Percentiles rank a stretch among this genome's conserved stretches.
These are phyloP conservation scores for Aureobasidium uvarum DNA, from an alignment of 2,329 filamentous ascomycete genomes.

Conservation along the genomic window DNA sequence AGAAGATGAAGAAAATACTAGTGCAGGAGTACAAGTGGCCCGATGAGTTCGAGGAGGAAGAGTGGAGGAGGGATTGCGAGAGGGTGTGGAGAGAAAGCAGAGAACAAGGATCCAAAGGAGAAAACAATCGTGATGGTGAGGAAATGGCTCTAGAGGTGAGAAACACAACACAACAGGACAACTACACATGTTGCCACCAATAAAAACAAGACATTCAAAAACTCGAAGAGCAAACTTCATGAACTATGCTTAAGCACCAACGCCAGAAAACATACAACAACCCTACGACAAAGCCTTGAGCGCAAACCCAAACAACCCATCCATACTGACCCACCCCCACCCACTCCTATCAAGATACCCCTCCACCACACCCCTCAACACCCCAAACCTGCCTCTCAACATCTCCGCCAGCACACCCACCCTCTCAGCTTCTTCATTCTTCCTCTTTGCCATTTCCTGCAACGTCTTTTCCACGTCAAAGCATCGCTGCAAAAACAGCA, in stretches of 20 bases:
- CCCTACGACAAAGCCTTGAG: slow-evolving; percentile 34
- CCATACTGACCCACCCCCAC: slow-evolving; percentile 48
- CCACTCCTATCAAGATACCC: slow-evolving; percentile 41
- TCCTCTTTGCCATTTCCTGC: slow-evolving; percentile 48
- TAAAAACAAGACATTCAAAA: too few species aligned
- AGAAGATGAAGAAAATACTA: too few species aligned
- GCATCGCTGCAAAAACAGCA: slow-evolving; percentile 78
- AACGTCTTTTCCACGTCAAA: slow-evolving; percentile 79
- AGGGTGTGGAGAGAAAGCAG: too few species aligned
- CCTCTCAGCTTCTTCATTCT: slow-evolving; percentile 60
- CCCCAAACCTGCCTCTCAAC: slow-evolving; percentile 76
- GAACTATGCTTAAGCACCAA: not conserved
- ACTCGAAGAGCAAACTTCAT: too few species aligned
- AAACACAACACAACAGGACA: too few species aligned
- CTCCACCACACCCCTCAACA: slow-evolving; percentile 73
- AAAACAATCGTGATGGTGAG: too few species aligned
- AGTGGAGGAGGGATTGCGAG: too few species aligned
- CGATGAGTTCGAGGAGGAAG: too few species aligned
- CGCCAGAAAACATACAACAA: not conserved
- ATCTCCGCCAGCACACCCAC: slow-evolving; percentile 68
- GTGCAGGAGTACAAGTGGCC: too few species aligned
- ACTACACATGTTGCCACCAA: too few species aligned
- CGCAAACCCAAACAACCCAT: slow-evolving; percentile 49
- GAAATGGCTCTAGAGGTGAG: too few species aligned
- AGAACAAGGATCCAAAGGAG: too few species aligned